phyloP scores from a whole-genome alignment of 306 rosid species.

The Cucurbita pepo region DNA sequence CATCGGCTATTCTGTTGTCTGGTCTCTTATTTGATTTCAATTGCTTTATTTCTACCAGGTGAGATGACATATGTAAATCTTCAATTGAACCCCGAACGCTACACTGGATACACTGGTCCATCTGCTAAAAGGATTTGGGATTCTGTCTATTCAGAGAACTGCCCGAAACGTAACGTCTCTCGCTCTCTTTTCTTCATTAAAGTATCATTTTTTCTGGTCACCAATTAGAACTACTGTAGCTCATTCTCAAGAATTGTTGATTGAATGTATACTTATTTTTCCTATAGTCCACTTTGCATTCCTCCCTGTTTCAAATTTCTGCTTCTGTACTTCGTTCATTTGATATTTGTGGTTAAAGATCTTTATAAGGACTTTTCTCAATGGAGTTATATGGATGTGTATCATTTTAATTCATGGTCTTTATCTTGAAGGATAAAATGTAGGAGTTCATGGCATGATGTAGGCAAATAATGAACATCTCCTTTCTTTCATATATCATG shows the following conservation, averaged over 20 bases:
- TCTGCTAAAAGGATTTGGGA: slow-evolving; percentile 97
- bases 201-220: background rate
- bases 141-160: slow-evolving; percentile 80
- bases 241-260: background rate
- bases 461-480: background rate
- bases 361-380: background rate
- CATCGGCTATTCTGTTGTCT: background rate
- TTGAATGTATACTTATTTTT: background rate
- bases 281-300: background rate
- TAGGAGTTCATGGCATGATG: background rate
- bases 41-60: slow-evolving; percentile 12
- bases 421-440: background rate
- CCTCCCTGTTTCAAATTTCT: background rate
- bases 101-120: slow-evolving; percentile 83
- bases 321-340: background rate
- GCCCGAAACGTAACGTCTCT: slow-evolving; percentile 68
- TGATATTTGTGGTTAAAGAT: background rate
- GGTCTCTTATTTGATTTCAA: background rate
- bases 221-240: background rate
- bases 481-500: background rate
- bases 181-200: background rate
- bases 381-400: background rate
- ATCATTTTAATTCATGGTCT: background rate
- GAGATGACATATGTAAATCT: slow-evolving; percentile 97
- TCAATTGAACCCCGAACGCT: slow-evolving; percentile 85